Evolutionary conservation across 108 stramenopile species (phyloP), one percentile per base, ranked within the genome.

Genomic region (Stephanodiscus triporus): DNA sequence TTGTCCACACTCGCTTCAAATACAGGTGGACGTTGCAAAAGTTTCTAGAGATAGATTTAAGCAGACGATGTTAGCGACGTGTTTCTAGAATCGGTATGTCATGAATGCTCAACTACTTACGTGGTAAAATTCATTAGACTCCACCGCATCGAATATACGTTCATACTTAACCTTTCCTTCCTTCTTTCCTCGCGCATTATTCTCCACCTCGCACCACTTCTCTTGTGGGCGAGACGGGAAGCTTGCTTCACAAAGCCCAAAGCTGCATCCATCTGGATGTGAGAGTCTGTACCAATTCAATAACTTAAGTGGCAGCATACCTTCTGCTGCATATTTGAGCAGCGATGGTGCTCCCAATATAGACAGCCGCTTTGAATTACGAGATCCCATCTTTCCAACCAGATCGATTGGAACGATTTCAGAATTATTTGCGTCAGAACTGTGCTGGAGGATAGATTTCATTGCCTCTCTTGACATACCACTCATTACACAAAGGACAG

Each of bases 61-160:
- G 36, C 10, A 29, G 13, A 32, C 0, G 23, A 34, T 34, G 16
- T 19, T n/a, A 29, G 58, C 37, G 14, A 2, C 14, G 17, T 16
- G 23, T 11, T 59, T 16, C 6, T 29, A 22, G 34, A 32, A 59
- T 49, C n/a, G 38, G 49, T 76, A 59, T 22, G 66, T 30, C 20
- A 24, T 1, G 36, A 55, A 56, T 17, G 47, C 63, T 6, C 36
- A 11, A 68, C 16, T 42, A 54, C 72, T 66, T 40, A 80, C 78
- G 13, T 84, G 70, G 60, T 84, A 84, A 47, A 81, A 84, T 10
- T 81, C 76, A 22, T 81, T 84, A 2, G 80, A 81, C 58, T 81
- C 76, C 50, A 73, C 76, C 8, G 76, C 69, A 51, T 84, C 80
- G 36, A 77, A 84, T 40, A 63, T 23, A 34, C 84, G 68, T 56